phyloP scores from a whole-genome alignment of 2,329 filamentous ascomycete species.

The Onygena corvina region DNA sequence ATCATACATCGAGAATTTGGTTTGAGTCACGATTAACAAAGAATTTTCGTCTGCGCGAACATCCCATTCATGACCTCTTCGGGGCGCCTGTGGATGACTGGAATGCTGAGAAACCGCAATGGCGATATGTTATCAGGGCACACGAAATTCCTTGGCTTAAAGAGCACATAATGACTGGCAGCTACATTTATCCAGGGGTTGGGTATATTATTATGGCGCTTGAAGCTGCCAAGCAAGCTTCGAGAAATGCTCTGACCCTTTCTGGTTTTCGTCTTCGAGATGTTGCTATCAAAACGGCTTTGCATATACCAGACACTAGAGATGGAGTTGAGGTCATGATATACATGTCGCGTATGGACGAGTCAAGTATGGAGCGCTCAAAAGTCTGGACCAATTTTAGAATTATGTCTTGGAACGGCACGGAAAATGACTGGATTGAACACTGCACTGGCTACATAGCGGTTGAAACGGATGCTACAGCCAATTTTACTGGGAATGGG shows the following conservation, averaged over 20 bases:
- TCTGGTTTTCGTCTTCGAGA: conserved; percentile 14
- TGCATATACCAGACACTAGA: conserved; percentile 23
- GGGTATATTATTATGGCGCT: conserved; percentile 13
- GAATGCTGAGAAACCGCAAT: conserved; percentile 17
- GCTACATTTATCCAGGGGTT: conserved; percentile 12
- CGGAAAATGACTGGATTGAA: conserved; percentile 25
- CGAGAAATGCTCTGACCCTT: neutral
- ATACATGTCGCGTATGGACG: conserved; percentile 19
- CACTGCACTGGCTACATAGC: conserved; percentile 26
- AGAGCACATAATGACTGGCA: conserved; percentile 20
- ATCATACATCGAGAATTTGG: conserved; percentile 15
- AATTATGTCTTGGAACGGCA: conserved; percentile 23
- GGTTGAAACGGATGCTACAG: conserved; percentile 16
- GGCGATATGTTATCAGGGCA: conserved; percentile 19
- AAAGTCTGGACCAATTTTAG: conserved; percentile 23
- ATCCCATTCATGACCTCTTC: conserved; percentile 8
- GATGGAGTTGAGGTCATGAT: conserved; percentile 24
- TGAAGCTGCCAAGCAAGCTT: conserved; percentile 17
- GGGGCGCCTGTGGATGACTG: conserved; percentile 21
- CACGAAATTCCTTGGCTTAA: conserved; percentile 24
- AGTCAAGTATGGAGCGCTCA: conserved; percentile 15
- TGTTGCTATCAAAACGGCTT: conserved; percentile 21
- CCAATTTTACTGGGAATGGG: conserved; percentile 16
- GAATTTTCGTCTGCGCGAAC: conserved; percentile 15
- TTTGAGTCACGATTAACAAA: conserved; percentile 14